These are phyloP conservation scores for Nicotiana rustica DNA, from an alignment of 305 asterid genomes.

Conservation along the genomic window DNA sequence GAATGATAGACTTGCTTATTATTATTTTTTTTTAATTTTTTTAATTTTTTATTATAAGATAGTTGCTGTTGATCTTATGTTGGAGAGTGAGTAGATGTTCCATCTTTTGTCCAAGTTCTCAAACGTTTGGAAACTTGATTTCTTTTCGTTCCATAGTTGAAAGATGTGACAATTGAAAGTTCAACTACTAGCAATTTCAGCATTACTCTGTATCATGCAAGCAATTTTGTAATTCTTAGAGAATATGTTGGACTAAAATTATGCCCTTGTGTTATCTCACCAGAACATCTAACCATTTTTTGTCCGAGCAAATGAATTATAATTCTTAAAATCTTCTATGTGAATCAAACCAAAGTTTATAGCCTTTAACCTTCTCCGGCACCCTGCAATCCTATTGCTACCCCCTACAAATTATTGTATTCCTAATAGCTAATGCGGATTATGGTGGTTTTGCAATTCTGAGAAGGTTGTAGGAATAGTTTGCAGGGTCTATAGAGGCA, in stretches of 20 bases:
- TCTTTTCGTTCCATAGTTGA: conserved; percentile 3
- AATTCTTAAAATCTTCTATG: background rate
- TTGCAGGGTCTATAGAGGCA: background rate
- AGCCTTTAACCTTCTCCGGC: conserved; percentile 5
- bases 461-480: background rate
- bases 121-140: conserved; percentile 8
- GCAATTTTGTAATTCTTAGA: background rate
- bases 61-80: background rate
- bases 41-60: background rate
- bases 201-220: background rate
- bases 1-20: background rate
- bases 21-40: no score
- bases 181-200: background rate
- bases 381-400: conserved; percentile 4
- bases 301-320: conserved; percentile 11
- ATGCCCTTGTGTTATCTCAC: background rate
- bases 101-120: conserved; percentile 3
- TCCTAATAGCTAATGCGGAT: background rate
- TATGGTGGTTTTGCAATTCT: conserved; percentile 6
- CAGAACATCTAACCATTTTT: background rate
- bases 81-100: background rate
- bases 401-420: background rate
- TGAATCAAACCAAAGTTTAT: background rate
- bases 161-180: background rate
- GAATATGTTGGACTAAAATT: background rate